Percentiles rank a stretch among this genome's conserved stretches.
Conservation (phyloP, 805 yeast species). For the Yamadazyma endophytica region DNA sequence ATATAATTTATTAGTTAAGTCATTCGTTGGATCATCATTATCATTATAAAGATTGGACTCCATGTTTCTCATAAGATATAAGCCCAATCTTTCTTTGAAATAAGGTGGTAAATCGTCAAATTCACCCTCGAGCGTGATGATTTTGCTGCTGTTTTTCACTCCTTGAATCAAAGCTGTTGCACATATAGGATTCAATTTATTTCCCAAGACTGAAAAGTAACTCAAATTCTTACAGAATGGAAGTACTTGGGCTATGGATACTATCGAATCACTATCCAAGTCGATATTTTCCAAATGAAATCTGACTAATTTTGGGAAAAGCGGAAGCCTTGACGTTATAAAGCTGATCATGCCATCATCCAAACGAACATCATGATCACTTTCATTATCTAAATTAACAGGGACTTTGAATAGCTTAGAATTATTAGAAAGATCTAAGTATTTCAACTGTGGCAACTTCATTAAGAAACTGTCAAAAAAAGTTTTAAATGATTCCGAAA, state of each 20-base stretch:
- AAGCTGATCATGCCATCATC: conserved; percentile 15
- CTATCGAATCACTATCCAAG: conserved; percentile 51
- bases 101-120: conserved; percentile 55
- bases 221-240: conserved; percentile 64
- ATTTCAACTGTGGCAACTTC: conserved; percentile 55
- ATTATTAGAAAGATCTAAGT: conserved; percentile 73
- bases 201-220: conserved; percentile 68
- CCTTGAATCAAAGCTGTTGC: conserved; percentile 66
- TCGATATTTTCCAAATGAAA: conserved; percentile 70
- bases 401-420: conserved; percentile 46
- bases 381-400: not conserved
- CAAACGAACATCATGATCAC: not conserved
- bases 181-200: conserved; percentile 54
- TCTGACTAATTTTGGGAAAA: conserved; percentile 59
- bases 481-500: conserved; percentile 44
- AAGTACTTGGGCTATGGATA: conserved; percentile 60
- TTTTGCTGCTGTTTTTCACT: conserved; percentile 59
- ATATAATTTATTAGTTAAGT: conserved; percentile 25
- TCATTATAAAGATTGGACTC: conserved; percentile 44
- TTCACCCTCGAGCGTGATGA: conserved; percentile 68
- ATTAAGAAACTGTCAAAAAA: conserved; percentile 50
- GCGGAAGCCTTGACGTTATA: conserved; percentile 62
- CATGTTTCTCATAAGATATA: conserved; percentile 81
- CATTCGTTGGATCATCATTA: conserved; percentile 7
- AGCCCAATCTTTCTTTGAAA: conserved; percentile 68